Evolutionary conservation across 768 basidiomycete genomes (phyloP).

Genomic region (Rhodotorula kratochvilovae): DNA sequence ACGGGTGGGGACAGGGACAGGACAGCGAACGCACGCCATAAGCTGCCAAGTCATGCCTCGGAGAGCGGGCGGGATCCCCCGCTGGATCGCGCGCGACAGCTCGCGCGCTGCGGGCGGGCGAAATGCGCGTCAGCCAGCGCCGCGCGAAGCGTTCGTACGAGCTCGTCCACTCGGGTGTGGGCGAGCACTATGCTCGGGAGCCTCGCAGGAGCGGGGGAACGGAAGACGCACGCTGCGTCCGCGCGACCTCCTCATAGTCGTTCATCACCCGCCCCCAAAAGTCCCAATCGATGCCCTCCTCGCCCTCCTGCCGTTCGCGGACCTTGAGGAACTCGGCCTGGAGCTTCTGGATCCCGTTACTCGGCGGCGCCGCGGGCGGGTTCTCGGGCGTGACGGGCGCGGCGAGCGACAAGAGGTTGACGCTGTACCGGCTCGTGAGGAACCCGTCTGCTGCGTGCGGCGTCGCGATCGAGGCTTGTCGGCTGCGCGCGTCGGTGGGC

Average conservation of each 20-base stretch:
- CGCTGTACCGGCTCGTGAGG: slow-evolving; percentile 8
- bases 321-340: slow-evolving; percentile 3
- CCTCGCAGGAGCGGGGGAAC: too few species aligned
- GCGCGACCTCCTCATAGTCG: slow-evolving; percentile 86
- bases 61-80: slow-evolving; percentile 78
- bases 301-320: neutral
- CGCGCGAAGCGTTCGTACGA: too few species aligned
- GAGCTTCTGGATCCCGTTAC: neutral
- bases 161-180: too few species aligned
- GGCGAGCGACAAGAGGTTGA: neutral
- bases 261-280: slow-evolving; percentile 90
- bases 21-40: slow-evolving; percentile 57
- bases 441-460: slow-evolving; percentile 21
- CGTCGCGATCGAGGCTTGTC: neutral
- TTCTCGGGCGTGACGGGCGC: neutral
- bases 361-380: neutral
- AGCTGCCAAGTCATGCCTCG: slow-evolving; percentile 96
- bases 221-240: slow-evolving; percentile 24
- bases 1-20: neutral
- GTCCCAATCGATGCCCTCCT: slow-evolving; percentile 48
- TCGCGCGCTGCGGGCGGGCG: slow-evolving; percentile 54
- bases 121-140: neutral
- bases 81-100: slow-evolving; percentile 82
- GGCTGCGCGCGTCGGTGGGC: neutral
- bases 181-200: too few species aligned